A percentile compares a stretch with the other conserved stretches of the same genome.
Evolutionary conservation across 2,329 filamentous ascomycete genomes (phyloP).

Genomic region (Diaporthe helianthi): DNA sequence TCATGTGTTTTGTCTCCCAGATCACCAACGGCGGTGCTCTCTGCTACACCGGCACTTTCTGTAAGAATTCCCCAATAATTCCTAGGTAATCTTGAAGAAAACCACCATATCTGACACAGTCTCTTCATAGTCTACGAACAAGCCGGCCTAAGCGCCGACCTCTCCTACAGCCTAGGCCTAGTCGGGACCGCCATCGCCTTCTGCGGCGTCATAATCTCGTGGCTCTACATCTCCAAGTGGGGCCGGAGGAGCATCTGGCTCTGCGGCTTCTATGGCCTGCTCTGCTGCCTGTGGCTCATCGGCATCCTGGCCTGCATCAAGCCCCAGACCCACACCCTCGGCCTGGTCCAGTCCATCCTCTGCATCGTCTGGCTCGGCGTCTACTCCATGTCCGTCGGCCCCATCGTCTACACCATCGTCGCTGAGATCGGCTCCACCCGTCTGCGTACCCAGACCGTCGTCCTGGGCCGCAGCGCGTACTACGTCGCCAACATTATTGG

Average conservation of each 20-base stretch:
- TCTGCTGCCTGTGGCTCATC: constrained; percentile 50
- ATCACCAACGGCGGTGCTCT: constrained; percentile 50
- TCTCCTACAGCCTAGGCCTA: constrained; percentile 51
- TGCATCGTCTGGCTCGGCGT: constrained; percentile 53
- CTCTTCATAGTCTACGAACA: constrained; percentile 48
- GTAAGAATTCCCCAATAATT: not conserved
- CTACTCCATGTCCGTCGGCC: constrained; percentile 53
- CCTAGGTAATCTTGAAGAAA: no score
- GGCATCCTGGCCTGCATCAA: constrained; percentile 50
- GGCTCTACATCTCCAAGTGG: constrained; percentile 50
- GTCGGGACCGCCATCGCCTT: constrained; percentile 53
- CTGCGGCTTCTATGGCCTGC: constrained; percentile 47
- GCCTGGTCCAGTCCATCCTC: constrained; percentile 51
- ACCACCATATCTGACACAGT: not conserved
- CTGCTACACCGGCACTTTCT: constrained; percentile 53
- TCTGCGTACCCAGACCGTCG: constrained; percentile 54
- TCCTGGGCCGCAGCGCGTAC: constrained; percentile 51
- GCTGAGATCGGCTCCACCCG: constrained; percentile 54
- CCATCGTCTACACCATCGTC: constrained; percentile 54
- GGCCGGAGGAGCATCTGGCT: constrained; percentile 54
- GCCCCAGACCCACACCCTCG: constrained; percentile 45
- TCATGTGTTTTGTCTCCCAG: constrained; percentile 50
- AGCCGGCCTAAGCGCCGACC: constrained; percentile 47
- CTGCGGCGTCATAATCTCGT: constrained; percentile 51
- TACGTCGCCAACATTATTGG: constrained; percentile 52